Evolutionary conservation across 2,329 filamentous ascomycete species (phyloP), one percentile per base, ranked within the genome.

Genomic region (Truncatella angustata): DNA sequence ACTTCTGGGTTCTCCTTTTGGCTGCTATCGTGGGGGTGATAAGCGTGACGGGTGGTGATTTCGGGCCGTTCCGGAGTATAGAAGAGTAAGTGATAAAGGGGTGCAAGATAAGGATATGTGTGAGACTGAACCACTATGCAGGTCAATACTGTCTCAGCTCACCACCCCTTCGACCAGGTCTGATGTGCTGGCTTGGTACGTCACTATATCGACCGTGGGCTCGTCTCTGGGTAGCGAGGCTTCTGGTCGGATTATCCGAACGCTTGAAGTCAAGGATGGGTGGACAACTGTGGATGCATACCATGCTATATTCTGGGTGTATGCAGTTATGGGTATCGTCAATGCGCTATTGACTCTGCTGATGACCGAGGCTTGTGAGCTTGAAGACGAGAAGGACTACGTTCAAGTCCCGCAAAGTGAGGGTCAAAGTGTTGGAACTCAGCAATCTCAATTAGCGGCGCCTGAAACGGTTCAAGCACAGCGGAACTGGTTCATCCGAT

Each of bases 111-210:
- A 20, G 5, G 5, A 11, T 12, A 12, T 21, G 11, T 11, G 5
- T 14, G 30, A 11, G 12, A 12, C 43, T 57, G 58, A 30, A 60
- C 43, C 39, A 20, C 37, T 5, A 34, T 7, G 5, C 37, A 65
- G 62, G 55, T 83, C 79, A 0, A 82, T 80, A 30, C 63, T 87
- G 6, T 80, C 82, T 4, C 81, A 86, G 61, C 71, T 87, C 40
- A 86, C 82, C 0, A 74, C 69, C 0, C 73, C 77, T 0, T 66
- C 73, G 26, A 79, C 76, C 1, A 70, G 85, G 43, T 72, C 81
- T 12, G 83, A 87, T 65, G 82, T 88, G n/a, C 71, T 87, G 53
- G 77, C 80, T 7, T 88, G 85, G 85, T 86, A 88, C 59, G 77
- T 85, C 36, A 82, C 78, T 14, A 73, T 70, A 2, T 77, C 80